Evolutionary conservation across 169 alveolate genomes (phyloP), one percentile per base, ranked within the genome.

Genomic region (Ichthyophthirius multifiliis): DNA sequence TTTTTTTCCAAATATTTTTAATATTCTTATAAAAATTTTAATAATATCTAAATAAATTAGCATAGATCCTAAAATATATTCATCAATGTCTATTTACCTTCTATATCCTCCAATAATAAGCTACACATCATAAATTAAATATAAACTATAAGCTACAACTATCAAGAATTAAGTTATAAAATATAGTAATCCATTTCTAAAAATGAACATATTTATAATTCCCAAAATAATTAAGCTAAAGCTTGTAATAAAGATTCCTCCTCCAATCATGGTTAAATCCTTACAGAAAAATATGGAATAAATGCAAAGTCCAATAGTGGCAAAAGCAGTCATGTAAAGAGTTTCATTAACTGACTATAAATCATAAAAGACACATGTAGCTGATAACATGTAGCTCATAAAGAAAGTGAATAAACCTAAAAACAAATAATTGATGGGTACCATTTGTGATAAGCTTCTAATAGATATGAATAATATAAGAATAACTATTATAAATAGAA

Each of bases 61-160:
- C 47, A 93, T 45, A 13, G 97, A 93, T 65, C 94, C 97, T 6
- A 89, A 41, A 34, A 92, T 83, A 76, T 93, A 93, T 62, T 90
- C 93, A 75, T 93, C 97, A 30, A 87, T 83, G 43, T 85, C 74
- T 32, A 93, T 65, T 39, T 85, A 41, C 43, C 81, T 82, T 39
- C 78, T 47, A 23, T 84, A 78, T 10, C 89, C 87, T 63, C 97
- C 97, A 34, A 89, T 39, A 30, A 90, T 87, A 20, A 93, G 65
- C 83, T 93, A 92, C 35, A 94, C 90, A 30, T 93, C 97, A 76
- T 86, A 79, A 0, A 93, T 73, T 48, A 90, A 43, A 41, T 89
- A 90, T 27, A 87, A n/a, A 18, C 23, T 16, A 48, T 34, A 39
- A 10, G 41, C 4, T 10, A 76, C 4, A 6, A 45, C 76, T 6